phyloP scores from a whole-genome alignment of 495 filamentous ascomycete species.

The Poronia punctata region DNA sequence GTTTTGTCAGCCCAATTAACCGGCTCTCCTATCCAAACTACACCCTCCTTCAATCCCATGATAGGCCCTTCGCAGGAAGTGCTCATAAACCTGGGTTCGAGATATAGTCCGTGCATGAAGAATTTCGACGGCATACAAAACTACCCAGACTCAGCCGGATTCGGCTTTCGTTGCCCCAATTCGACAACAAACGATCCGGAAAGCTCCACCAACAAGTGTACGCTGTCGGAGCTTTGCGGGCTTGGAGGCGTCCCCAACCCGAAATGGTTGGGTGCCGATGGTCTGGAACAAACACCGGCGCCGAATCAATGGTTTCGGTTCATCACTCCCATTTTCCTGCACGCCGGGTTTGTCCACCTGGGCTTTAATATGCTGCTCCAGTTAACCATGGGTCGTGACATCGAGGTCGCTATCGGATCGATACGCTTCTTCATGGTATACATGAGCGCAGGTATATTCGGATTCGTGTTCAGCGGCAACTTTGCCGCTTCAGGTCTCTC shows the following conservation, averaged over 20 bases:
- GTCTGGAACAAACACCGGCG: constrained; percentile 31
- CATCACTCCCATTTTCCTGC: constrained; percentile 91
- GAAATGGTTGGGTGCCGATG: constrained; percentile 35
- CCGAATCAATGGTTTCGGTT: constrained; percentile 97
- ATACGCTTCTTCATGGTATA: constrained; percentile 85
- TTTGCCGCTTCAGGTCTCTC: constrained; percentile 73
- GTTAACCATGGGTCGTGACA: constrained; percentile 76
- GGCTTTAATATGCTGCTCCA: constrained; percentile 91
- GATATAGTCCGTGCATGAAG: constrained; percentile 93
- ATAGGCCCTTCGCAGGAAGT: constrained; percentile 87
- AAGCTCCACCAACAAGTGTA: constrained; percentile 48
- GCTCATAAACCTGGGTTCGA: constrained; percentile 92
- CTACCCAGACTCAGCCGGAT: constrained; percentile 18
- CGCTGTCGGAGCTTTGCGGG: constrained; percentile 72
- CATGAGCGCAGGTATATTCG: constrained; percentile 86
- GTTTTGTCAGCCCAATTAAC: constrained; percentile 47
- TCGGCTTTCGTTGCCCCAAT: constrained; percentile 68
- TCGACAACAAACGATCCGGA: constrained; percentile 48
- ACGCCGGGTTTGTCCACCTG: constrained; percentile 89
- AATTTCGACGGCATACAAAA: constrained; percentile 60
- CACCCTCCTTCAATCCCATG: constrained; percentile 90
- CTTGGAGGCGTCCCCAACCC: constrained; percentile 68
- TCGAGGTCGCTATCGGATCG: constrained; percentile 81
- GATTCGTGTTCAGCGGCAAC: constrained; percentile 92
- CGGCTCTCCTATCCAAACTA: constrained; percentile 71